Base-by-base conservation (phyloP, 768 basidiomycete genomes). In the Suillus cothurnatus region DNA sequence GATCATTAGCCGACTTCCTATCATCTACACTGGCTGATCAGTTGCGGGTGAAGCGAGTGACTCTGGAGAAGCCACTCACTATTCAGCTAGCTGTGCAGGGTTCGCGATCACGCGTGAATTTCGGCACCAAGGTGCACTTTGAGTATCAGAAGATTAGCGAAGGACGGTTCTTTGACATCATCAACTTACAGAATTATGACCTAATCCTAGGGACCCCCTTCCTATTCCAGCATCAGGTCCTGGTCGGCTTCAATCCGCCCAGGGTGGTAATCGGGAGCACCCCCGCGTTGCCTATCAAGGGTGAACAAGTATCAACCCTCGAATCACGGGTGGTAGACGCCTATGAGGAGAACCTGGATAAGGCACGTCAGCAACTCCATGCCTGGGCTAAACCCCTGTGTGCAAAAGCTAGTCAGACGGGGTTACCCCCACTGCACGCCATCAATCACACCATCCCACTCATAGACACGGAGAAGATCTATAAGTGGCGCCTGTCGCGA, bases 361-460 rank as follows among this genome's bases (percentile, higher is more conserved):
- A 9, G 0, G 4, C 45, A 0, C 3, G 19, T 7, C 11, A n/a
- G 5, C 14, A 59, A 2, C 2, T 59, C 5, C 26, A 0, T 1
- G 14, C 5, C 0, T 4, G 39, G 0, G 58, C 58, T 0, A 0
- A n/a, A 6, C 58, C 58, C 8, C 6, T 60, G 12, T 43, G 60
- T 17, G 26, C 34, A 0, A 12, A 45, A 4, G 21, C 39, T 0
- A 47, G 60, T 0, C 7, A 21, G 3, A 61, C 43, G 0, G 75
- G 52, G 26, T 50, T 81, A 21, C 82, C 84, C 0, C 81, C 80
- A 0, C 57, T 81, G 4, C 38, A 77, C 1, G 79, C 64, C 0
- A 78, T 84, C 1, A 84, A 84, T 64, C 81, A 82, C 56, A 65
- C 67, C 0, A 82, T 85, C 1, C 79, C 77, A 0, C 63, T 85